A percentile compares a stretch with the other conserved stretches of the same genome.
Evolutionary conservation across 345 rosid species (phyloP).

Genomic region (Gynandropsis gynandra): DNA sequence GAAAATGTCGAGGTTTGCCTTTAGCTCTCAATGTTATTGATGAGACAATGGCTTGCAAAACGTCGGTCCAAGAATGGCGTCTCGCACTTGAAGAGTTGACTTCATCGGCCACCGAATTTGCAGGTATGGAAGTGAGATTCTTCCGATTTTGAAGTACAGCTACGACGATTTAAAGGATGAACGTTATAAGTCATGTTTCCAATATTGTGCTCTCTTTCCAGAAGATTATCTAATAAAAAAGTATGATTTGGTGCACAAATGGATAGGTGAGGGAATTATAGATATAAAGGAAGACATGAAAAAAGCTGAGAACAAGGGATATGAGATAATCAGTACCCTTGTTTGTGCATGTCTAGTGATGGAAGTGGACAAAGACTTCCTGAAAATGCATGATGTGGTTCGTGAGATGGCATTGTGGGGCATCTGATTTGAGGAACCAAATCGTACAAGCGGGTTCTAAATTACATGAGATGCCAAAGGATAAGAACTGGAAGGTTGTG

Average conservation of each 20-base stretch:
- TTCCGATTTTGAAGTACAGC: neutral
- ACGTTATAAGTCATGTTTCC: neutral
- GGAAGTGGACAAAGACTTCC: neutral
- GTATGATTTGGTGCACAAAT: neutral
- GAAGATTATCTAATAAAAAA: neutral
- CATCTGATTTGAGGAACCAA: no score
- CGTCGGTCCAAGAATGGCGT: neutral
- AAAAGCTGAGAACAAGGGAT: conserved; percentile 16
- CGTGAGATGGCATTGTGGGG: no score
- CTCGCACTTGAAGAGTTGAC: neutral
- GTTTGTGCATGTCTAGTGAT: conserved; percentile 19
- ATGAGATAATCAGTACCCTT: conserved; percentile 25
- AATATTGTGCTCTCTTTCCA: neutral
- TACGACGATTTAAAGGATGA: neutral
- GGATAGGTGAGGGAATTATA: conserved; percentile 26
- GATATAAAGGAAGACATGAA: neutral
- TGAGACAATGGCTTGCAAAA: neutral
- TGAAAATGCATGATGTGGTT: no score
- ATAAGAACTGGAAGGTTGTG: no score
- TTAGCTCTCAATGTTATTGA: conserved; percentile 8
- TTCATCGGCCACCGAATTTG: neutral
- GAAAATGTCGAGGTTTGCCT: conserved; percentile 10
- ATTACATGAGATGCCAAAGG: no score
- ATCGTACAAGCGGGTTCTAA: no score
- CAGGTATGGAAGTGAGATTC: neutral